phyloP scores from a whole-genome alignment of 371 early-diverging fungal species.

The Mucor plumbeus region DNA sequence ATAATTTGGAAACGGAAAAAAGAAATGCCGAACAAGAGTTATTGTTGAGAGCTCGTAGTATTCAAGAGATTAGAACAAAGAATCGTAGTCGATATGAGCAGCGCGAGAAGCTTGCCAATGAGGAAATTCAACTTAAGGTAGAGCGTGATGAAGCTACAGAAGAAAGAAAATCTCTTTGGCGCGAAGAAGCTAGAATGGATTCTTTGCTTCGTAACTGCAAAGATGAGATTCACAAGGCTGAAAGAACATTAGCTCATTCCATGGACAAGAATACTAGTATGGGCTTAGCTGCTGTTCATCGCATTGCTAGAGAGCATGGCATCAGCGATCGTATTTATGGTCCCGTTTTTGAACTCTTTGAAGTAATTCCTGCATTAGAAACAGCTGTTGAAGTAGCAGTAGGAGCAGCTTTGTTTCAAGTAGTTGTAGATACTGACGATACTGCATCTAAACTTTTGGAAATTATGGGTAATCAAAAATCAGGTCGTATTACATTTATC shows the following conservation, averaged over 20 bases:
- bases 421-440: slow-evolving; percentile 96
- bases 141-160: slow-evolving; percentile 74
- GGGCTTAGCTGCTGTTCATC: slow-evolving; percentile 76
- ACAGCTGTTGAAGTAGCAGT: slow-evolving; percentile 93
- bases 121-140: slow-evolving; percentile 31
- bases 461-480: slow-evolving; percentile 72
- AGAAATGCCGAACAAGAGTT: slow-evolving; percentile 25
- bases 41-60: slow-evolving; percentile 38
- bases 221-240: slow-evolving; percentile 80
- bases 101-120: slow-evolving; percentile 37
- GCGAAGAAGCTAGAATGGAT: slow-evolving; percentile 84
- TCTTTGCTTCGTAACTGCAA: slow-evolving; percentile 67
- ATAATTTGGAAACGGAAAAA: slow-evolving; percentile 41
- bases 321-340: slow-evolving; percentile 83
- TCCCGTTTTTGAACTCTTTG: slow-evolving; percentile 91
- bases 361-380: slow-evolving; percentile 81
- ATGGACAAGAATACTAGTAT: slow-evolving; percentile 81
- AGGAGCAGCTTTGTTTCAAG: slow-evolving; percentile 91
- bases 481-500: slow-evolving; percentile 96
- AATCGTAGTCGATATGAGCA: slow-evolving; percentile 43
- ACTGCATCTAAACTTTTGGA: slow-evolving; percentile 86
- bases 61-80: slow-evolving; percentile 51
- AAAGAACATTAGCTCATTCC: slow-evolving; percentile 71
- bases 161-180: slow-evolving; percentile 86
- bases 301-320: slow-evolving; percentile 66